These are phyloP conservation scores for Penicillium coprophilum DNA, from an alignment of 495 filamentous ascomycete genomes.

Conservation along the genomic window DNA sequence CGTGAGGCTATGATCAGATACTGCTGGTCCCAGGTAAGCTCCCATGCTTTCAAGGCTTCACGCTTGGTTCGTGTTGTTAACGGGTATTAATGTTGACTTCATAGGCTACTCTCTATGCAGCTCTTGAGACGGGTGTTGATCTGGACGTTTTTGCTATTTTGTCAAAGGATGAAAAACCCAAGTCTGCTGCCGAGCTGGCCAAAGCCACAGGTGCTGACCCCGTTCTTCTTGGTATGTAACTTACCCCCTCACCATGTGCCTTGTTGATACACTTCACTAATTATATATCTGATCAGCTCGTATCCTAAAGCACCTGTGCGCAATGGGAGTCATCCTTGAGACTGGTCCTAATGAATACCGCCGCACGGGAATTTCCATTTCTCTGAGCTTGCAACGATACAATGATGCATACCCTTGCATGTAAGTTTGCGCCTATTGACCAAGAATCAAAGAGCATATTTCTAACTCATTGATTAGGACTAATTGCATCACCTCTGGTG, in stretches of 20 bases:
- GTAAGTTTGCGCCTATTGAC: slow-evolving; percentile 22
- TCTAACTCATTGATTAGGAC: slow-evolving; percentile 24
- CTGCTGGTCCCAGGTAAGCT: slow-evolving; percentile 40
- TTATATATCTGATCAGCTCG: slow-evolving; percentile 21
- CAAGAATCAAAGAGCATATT: not conserved
- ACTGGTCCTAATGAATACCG: slow-evolving; percentile 45
- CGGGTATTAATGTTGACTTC: not conserved
- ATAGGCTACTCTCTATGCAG: slow-evolving; percentile 25
- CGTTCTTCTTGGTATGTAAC: slow-evolving; percentile 30
- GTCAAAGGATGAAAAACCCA: slow-evolving; percentile 34
- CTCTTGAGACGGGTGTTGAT: slow-evolving; percentile 34
- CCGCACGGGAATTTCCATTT: slow-evolving; percentile 42
- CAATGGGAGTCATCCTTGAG: slow-evolving; percentile 50
- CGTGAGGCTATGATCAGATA: slow-evolving; percentile 42
- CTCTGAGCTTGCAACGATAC: slow-evolving; percentile 39
- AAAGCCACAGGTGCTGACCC: slow-evolving; percentile 32
- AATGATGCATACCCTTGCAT: slow-evolving; percentile 37
- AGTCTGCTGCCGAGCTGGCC: slow-evolving; percentile 31
- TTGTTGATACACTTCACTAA: not conserved
- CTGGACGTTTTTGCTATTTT: slow-evolving; percentile 37
- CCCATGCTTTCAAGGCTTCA: not conserved
- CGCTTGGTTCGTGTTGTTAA: not conserved
- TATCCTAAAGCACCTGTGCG: slow-evolving; percentile 49
- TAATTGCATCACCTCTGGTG: slow-evolving; percentile 29
- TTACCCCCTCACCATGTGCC: not conserved